These are phyloP conservation scores for Mycena chlorophos DNA, from an alignment of 768 basidiomycete species.

Conservation along the genomic window DNA sequence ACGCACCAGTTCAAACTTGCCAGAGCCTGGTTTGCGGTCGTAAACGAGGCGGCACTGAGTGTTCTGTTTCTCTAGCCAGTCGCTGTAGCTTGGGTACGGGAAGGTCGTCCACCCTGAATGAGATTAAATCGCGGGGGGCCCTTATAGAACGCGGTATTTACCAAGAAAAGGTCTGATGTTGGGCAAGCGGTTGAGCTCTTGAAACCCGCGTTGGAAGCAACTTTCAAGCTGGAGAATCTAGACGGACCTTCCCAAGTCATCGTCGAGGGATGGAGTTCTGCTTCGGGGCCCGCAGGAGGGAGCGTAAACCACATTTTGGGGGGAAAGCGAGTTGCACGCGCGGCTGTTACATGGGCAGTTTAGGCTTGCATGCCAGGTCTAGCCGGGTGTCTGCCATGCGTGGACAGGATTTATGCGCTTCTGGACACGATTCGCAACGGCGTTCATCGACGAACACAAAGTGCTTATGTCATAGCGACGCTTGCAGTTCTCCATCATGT, in stretches of 20 bases:
- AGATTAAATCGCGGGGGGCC: too few relatives aligned
- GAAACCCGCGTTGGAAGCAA: background rate
- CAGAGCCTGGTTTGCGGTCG: slow-evolving; percentile 12
- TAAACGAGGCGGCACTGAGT: slow-evolving; percentile 15
- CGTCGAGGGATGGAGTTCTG: slow-evolving; percentile 3
- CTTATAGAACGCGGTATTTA: too few relatives aligned
- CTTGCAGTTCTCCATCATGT: slow-evolving; percentile 37
- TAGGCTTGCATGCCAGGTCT: too few relatives aligned
- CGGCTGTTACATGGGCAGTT: too few relatives aligned
- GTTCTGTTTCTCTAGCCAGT: slow-evolving; percentile 11
- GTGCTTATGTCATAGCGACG: too few relatives aligned
- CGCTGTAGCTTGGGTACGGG: slow-evolving; percentile 8
- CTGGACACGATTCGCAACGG: too few relatives aligned
- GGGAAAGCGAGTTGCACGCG: too few relatives aligned
- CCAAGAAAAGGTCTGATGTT: slow-evolving; percentile 16
- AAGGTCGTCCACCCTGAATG: slow-evolving; percentile 17
- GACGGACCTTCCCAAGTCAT: slow-evolving; percentile 18
- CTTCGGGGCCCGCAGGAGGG: slow-evolving; percentile 12
- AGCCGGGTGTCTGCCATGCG: too few relatives aligned
- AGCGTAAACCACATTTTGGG: slow-evolving; percentile 15
- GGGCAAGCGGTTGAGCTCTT: slow-evolving; percentile 12
- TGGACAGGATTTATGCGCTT: too few relatives aligned
- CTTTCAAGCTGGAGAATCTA: background rate
- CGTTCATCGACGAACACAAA: too few relatives aligned
- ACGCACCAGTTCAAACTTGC: slow-evolving; percentile 15